Conservation (phyloP, 2,329 filamentous ascomycete species). For the Ilyonectria sp. region DNA sequence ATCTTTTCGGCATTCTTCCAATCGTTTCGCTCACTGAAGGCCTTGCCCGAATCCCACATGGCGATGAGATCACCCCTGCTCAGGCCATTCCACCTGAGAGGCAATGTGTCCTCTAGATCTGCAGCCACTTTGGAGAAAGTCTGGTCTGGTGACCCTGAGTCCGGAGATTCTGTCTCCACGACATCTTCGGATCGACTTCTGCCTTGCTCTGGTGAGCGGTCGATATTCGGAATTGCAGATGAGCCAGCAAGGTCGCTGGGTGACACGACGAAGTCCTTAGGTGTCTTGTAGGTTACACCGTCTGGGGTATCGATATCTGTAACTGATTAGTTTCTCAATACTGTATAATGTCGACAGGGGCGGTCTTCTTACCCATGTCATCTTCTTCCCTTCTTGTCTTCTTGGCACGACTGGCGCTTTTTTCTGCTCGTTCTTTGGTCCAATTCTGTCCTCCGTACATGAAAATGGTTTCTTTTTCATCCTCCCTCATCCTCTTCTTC, state of each 20-base stretch:
- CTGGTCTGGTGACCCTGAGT: too few species aligned
- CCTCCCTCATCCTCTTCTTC: background rate
- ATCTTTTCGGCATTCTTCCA: background rate
- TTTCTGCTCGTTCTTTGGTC: background rate
- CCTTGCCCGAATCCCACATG: conserved; percentile 1
- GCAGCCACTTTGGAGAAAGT: background rate
- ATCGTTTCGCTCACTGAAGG: background rate
- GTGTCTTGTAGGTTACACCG: background rate
- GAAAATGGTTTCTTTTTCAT: background rate
- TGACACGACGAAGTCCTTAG: background rate
- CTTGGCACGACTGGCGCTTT: background rate
- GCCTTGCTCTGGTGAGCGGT: background rate
- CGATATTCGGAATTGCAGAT: background rate
- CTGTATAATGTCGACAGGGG: background rate
- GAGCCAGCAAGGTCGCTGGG: background rate
- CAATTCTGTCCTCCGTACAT: background rate
- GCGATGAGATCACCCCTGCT: background rate
- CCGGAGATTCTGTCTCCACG: background rate
- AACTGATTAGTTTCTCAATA: background rate
- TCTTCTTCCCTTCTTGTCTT: background rate
- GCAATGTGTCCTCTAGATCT: background rate
- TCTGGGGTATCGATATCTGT: background rate
- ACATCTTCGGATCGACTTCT: background rate
- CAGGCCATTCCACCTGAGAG: conserved; percentile 4
- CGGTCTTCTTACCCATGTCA: background rate